phyloP scores from a whole-genome alignment of 495 filamentous ascomycete species.

The Elasticomyces elasticus region DNA sequence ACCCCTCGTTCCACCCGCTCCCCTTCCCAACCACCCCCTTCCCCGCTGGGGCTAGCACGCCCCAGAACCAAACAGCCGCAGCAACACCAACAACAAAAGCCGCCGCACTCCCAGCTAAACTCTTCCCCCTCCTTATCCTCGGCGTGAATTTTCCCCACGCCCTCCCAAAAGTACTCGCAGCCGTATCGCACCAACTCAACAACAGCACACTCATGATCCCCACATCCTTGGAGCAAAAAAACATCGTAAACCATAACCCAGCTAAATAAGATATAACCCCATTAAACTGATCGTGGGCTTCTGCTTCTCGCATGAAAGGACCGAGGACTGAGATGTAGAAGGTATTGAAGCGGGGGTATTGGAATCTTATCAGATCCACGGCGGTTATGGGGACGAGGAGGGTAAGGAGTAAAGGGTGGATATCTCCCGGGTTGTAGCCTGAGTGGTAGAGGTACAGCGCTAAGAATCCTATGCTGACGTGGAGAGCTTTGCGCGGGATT shows the following conservation, averaged over 20 bases:
- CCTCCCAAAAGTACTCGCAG: slow-evolving; percentile 84
- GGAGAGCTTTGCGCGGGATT: slow-evolving; percentile 63
- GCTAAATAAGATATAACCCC: slow-evolving; percentile 94
- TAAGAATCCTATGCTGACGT: slow-evolving; percentile 94
- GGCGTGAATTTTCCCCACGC: slow-evolving; percentile 82
- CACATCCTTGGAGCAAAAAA: slow-evolving; percentile 90
- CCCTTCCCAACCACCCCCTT: slow-evolving; percentile 23
- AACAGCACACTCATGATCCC: slow-evolving; percentile 79
- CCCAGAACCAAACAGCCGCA: slow-evolving; percentile 81
- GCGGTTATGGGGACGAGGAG: slow-evolving; percentile 77
- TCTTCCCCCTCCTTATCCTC: slow-evolving; percentile 76
- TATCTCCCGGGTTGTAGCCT: slow-evolving; percentile 59
- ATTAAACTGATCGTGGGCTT: slow-evolving; percentile 76
- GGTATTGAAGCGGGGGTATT: slow-evolving; percentile 67
- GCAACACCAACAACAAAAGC: slow-evolving; percentile 70
- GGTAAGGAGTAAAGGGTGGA: slow-evolving; percentile 74
- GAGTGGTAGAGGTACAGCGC: slow-evolving; percentile 71
- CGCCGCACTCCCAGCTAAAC: slow-evolving; percentile 75
- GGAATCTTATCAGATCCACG: slow-evolving; percentile 75
- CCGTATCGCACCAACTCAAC: slow-evolving; percentile 95
- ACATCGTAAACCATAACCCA: slow-evolving; percentile 74
- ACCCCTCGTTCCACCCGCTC: slow-evolving; percentile 55
- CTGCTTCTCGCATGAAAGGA: slow-evolving; percentile 90
- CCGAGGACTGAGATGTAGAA: slow-evolving; percentile 77
- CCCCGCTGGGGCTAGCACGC: slow-evolving; percentile 56